Evolutionary conservation across 2,329 filamentous ascomycete species (phyloP).

Genomic region (Thielaviopsis punctulata): DNA sequence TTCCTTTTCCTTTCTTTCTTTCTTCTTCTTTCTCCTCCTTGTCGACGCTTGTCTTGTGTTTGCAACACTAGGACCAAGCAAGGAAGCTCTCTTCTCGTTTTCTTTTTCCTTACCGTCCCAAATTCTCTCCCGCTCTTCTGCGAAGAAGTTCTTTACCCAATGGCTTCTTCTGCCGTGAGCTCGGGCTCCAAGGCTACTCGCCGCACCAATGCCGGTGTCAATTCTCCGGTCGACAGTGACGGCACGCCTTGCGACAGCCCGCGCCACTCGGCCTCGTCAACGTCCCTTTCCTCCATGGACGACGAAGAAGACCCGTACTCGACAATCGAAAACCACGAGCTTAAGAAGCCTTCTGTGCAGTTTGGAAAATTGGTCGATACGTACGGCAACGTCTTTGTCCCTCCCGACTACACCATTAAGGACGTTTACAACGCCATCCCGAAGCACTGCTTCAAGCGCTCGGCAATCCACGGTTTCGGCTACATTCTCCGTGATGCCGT

Average conservation of each 20-base stretch:
- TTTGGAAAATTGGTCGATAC: slow-evolving; percentile 67
- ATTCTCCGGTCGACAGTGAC: slow-evolving; percentile 23
- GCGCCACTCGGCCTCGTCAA: slow-evolving; percentile 55
- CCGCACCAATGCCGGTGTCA: slow-evolving; percentile 17
- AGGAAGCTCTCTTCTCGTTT: background rate
- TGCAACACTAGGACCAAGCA: background rate
- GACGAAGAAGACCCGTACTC: slow-evolving; percentile 31
- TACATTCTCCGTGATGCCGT: slow-evolving; percentile 75
- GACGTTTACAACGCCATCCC: slow-evolving; percentile 93
- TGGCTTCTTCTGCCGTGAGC: slow-evolving; percentile 12
- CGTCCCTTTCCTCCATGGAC: slow-evolving; percentile 71
- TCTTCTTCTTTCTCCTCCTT: background rate
- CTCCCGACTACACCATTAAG: slow-evolving; percentile 95
- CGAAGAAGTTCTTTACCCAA: slow-evolving; percentile 3
- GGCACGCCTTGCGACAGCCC: slow-evolving; percentile 44
- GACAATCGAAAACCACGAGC: slow-evolving; percentile 18
- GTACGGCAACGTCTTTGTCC: slow-evolving; percentile 84
- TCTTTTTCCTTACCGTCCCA: background rate
- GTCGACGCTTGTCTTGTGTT: background rate
- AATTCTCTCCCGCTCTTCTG: no score
- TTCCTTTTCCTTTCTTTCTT: background rate
- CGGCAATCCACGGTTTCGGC: slow-evolving; percentile 51
- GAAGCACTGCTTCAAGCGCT: slow-evolving; percentile 90
- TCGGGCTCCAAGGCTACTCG: slow-evolving; percentile 7
- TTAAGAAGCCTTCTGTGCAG: slow-evolving; percentile 18